Conservation (phyloP, 2,329 filamentous ascomycete species). For the Xylaria sp. region DNA sequence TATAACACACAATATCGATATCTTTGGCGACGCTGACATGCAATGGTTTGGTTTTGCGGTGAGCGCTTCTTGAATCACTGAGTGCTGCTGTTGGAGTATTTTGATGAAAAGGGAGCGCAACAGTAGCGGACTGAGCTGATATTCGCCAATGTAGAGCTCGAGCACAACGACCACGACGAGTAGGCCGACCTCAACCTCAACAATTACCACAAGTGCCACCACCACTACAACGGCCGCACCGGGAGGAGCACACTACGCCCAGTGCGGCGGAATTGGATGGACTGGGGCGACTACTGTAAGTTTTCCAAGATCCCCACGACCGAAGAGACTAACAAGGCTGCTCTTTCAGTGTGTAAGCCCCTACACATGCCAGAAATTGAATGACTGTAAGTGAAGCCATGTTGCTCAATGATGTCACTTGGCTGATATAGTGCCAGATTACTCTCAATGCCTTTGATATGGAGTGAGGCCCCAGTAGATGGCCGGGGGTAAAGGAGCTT, state of each 20-base stretch:
- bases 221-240: conserved; percentile 22
- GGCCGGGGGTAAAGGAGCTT: background rate
- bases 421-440: conserved; percentile 27
- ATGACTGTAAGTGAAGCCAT: conserved; percentile 33
- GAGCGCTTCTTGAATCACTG: background rate
- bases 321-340: conserved; percentile 11
- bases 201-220: conserved; percentile 20
- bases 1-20: conserved; percentile 38
- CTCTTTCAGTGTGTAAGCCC: conserved; percentile 33
- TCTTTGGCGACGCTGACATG: conserved; percentile 42
- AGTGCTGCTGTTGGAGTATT: background rate
- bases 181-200: conserved; percentile 16
- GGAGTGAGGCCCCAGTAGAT: too few relatives aligned
- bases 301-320: background rate
- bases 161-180: conserved; percentile 29
- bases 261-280: conserved; percentile 35
- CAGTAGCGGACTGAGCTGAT: background rate
- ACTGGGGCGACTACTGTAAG: conserved; percentile 29
- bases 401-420: too few relatives aligned
- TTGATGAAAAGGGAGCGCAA: background rate
- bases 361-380: conserved; percentile 29
- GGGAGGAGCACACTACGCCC: conserved; percentile 24
- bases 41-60: conserved; percentile 42
- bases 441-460: conserved; percentile 34
- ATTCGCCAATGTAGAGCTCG: conserved; percentile 17